Base-by-base conservation (phyloP, 805 yeast genomes). In the Sugiyamaella chiloensis region DNA sequence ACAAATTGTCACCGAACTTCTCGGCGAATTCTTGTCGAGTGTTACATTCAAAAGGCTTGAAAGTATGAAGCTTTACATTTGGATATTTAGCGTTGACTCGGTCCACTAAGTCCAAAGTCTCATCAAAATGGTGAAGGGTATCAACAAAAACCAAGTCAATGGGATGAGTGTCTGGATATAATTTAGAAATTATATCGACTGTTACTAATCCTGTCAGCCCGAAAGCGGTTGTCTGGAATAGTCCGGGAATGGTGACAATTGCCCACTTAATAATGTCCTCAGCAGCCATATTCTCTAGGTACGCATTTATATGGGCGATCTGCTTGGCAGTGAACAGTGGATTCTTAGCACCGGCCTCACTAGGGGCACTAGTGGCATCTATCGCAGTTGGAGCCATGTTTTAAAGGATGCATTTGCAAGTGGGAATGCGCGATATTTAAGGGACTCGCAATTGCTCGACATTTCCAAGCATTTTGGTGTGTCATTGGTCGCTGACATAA, bases 81-180 rank as follows among this genome's bases (percentile, higher is more conserved):
- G 80, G 75, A 63, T 91, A 91, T 51, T 71, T 75, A 12, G 59
- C 54, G 57, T 78, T 69, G 34, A 91, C 75, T 9, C 68, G 71
- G 1, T 77, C 73, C 3, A 90, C 83, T 32, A 91, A 73, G 2
- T 83, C 87, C 36, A 83, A 68, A 0, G 98, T 91, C 65, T 91
- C 98, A n/a, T 91, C 89, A 73, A 91, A 91, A 65, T 91, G 97
- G 61, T 90, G 87, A 53, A 91, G 70, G 0, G 98, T 91, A 63
- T 91, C 97, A 41, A 90, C 74, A 63, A 91, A 91, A 1, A 91
- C 83, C 47, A 90, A 70, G 47, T 89, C 95, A 5, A 86, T 71
- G 0, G 82, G 75, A 37, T 68, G 63, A 51, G 55, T 49, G 7
- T 50, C 52, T 30, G 51, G 61, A 48, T 52, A 62, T 40, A 83